Percentiles rank a stretch among this genome's conserved stretches.
Evolutionary conservation across 2,329 filamentous ascomycete genomes (phyloP).

Genomic region (Phoma sp.): DNA sequence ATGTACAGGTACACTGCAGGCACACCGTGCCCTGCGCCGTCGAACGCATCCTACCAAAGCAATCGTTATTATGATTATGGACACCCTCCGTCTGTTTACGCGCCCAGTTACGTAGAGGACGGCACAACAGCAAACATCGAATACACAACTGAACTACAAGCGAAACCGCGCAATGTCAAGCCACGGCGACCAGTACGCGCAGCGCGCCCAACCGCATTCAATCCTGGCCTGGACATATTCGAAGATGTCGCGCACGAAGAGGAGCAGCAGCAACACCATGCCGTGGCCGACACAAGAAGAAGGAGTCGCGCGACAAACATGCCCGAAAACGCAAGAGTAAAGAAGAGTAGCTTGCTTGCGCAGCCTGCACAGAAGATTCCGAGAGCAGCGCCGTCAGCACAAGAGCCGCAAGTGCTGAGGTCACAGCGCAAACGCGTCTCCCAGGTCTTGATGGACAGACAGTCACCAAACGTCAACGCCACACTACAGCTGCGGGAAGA

Average conservation of each 20-base stretch:
- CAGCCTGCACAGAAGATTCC: constrained; percentile 47
- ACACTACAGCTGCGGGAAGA: constrained; percentile 42
- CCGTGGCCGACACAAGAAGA: constrained; percentile 31
- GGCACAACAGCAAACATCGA: constrained; percentile 48
- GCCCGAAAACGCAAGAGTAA: constrained; percentile 28
- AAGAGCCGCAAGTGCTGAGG: constrained; percentile 30
- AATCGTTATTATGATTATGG: constrained; percentile 37
- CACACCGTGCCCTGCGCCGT: constrained; percentile 46
- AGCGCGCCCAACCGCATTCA: constrained; percentile 38
- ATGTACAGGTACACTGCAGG: constrained; percentile 46
- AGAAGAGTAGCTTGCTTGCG: constrained; percentile 42
- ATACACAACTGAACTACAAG: constrained; percentile 47
- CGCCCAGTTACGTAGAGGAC: constrained; percentile 41
- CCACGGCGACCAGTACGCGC: constrained; percentile 43
- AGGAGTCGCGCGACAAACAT: constrained; percentile 37
- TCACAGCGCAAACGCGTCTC: constrained; percentile 47
- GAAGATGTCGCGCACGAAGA: constrained; percentile 48
- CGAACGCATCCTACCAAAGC: constrained; percentile 29
- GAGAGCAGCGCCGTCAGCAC: constrained; percentile 28
- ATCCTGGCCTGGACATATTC: constrained; percentile 46
- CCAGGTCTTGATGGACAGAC: constrained; percentile 38
- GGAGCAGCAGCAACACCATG: constrained; percentile 29
- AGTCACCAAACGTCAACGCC: constrained; percentile 33
- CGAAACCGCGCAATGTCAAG: constrained; percentile 37
- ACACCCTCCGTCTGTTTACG: constrained; percentile 37